Base-by-base conservation (phyloP, 352 stramenopile genomes). In the Pythium phragmiticola region DNA sequence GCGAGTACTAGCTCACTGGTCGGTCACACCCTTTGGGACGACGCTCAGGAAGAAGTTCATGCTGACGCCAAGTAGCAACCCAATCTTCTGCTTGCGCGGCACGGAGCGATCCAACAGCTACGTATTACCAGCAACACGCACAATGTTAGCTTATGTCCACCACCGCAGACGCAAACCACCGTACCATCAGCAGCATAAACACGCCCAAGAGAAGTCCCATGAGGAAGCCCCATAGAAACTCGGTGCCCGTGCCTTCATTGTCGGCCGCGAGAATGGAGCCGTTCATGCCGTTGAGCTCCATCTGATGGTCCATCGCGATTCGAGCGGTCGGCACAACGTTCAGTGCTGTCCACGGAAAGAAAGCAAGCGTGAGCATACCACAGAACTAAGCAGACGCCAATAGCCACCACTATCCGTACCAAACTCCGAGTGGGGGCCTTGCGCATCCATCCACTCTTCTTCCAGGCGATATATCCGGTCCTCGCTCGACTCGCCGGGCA, bases 31-130 rank as follows among this genome's bases (percentile, higher is more conserved):
- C 63, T 83, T 84, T 23, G 84, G 84, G n/a, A 95, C 77, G 60
- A 95, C 83, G 68, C 84, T 95, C 56, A 95, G 72, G 66, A 95
- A 90, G 69, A 95, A 92, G 57, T 95, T 95, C 78, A 95, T 92
- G 73, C 82, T 92, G 46, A 95, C 87, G 54, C 87, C 87, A 33
- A 94, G 75, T 47, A 95, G 65, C 50, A 95, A 66, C 1, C 87
- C 87, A 30, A 95, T 80, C 69, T 95, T 95, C 61, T 95, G 87
- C 57, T 91, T 92, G 54, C 87, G 84, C 55, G 87, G 87, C 39
- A 95, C 86, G 6, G 87, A 93, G 33, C 87, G 80, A 48, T 95
- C 87, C 53, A 93, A 75, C 33, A 95, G 78, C 87, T 95, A 68
- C 45, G 30, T n/a, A 23, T 21, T 11, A 23, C n/a, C 23, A 39